Evolutionary conservation across 2,329 filamentous ascomycete species (phyloP).

Genomic region (Cercospora sp.): DNA sequence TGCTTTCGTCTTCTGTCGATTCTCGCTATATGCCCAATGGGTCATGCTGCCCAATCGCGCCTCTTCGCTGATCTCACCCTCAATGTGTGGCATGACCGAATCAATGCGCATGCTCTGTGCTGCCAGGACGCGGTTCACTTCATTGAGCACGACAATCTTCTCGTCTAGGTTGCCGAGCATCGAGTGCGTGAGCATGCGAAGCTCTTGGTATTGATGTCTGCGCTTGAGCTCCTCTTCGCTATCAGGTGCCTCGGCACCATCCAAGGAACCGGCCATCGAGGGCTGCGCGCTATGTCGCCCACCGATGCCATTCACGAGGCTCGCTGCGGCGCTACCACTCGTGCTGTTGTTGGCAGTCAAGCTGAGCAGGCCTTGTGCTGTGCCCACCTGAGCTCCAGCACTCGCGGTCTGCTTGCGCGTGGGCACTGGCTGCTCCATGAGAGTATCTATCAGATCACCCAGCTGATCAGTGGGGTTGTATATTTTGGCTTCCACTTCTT

Average conservation of each 20-base stretch:
- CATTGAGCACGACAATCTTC: slow-evolving; percentile 94
- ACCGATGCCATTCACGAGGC: slow-evolving; percentile 40
- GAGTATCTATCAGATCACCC: slow-evolving; percentile 69
- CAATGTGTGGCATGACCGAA: slow-evolving; percentile 81
- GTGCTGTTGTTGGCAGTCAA: slow-evolving; percentile 44
- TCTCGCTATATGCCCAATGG: slow-evolving; percentile 94
- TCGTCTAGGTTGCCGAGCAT: slow-evolving; percentile 91
- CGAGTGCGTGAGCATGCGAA: slow-evolving; percentile 75
- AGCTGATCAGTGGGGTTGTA: slow-evolving; percentile 83
- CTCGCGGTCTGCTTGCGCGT: slow-evolving; percentile 31
- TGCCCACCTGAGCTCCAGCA: slow-evolving; percentile 11
- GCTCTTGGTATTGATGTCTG: slow-evolving; percentile 62
- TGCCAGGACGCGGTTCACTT: slow-evolving; percentile 84
- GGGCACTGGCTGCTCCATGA: slow-evolving; percentile 51
- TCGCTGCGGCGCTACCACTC: slow-evolving; percentile 41
- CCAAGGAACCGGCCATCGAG: slow-evolving; percentile 30
- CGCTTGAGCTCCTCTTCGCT: slow-evolving; percentile 52
- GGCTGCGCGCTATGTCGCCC: slow-evolving; percentile 28
- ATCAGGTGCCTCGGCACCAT: slow-evolving; percentile 31
- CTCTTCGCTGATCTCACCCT: slow-evolving; percentile 89
- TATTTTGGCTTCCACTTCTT: slow-evolving; percentile 97
- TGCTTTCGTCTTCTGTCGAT: slow-evolving; percentile 58
- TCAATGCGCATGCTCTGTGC: slow-evolving; percentile 83
- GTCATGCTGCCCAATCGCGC: slow-evolving; percentile 86
- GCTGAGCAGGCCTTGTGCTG: slow-evolving; percentile 36